Evolutionary conservation across 164 flowering plant genomes (phyloP), one percentile per base, ranked within the genome.

Genomic region (Tetracentron sinense): DNA sequence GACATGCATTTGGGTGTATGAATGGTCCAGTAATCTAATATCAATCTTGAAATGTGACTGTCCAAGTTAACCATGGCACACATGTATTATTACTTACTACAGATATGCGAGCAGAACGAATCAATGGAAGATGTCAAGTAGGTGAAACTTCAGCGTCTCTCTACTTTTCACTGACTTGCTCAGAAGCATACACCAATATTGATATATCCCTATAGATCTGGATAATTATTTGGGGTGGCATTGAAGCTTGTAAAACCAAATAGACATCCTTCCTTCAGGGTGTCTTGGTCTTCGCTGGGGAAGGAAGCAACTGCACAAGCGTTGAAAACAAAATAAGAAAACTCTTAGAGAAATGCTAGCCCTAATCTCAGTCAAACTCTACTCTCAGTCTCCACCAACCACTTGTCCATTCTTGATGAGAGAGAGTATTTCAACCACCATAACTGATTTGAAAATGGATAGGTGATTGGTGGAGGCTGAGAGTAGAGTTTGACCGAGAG

Each of bases 221-320:
- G 33, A 53, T 23, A 21, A 20, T 66, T 66, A 62, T 66, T 68
- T 16, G 28, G 54, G 42, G n/a, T 23, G 15, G 22, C 35, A 53
- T 46, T 63, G 56, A 31, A 63, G 66, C 69, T 46, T 55, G 38
- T 31, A 6, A 60, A 73, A 26, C 63, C 30, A 7, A 44, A 50
- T 7, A 17, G 8, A 8, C 19, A 14, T 65, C 46, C 48, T 23
- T 23, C 56, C 66, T 67, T 82, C 80, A 90, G 42, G 74, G 17
- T 28, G 90, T 38, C 77, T 87, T 90, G 54, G 84, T 42, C 78
- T 90, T 90, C 10, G 77, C 69, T 47, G 76, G 83, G 1, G 92
- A 66, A 14, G 96, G 96, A 77, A 89, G 91, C 76, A 89, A 67
- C 96, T 85, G 90, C 74, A 74, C 8, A 51, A 60, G 61, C 61